phyloP scores from a whole-genome alignment of 768 basidiomycete species.

The Leccinum fibrillosum region DNA sequence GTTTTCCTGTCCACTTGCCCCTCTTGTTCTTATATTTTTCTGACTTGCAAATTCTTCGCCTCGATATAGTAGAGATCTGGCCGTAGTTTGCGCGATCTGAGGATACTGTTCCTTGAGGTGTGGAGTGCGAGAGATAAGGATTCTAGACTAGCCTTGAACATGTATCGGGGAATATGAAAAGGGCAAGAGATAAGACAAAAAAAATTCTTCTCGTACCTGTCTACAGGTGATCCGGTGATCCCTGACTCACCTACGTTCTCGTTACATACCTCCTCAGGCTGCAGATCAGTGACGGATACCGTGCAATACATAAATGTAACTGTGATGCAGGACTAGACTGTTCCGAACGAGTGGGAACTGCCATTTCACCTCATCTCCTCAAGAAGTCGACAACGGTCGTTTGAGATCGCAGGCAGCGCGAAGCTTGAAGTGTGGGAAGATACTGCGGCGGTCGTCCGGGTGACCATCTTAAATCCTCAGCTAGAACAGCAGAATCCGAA shows the following conservation, averaged over 20 bases:
- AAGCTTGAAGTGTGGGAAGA: not conserved
- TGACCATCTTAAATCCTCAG: not conserved
- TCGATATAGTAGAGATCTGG: not conserved
- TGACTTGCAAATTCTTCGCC: not conserved
- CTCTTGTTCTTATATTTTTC: not conserved
- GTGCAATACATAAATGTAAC: too few species aligned
- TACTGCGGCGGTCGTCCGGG: not conserved
- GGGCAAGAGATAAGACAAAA: too few species aligned
- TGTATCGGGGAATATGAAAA: not conserved
- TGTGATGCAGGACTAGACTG: not conserved
- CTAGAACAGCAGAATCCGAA: not conserved
- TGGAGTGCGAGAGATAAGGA: conserved; percentile 36
- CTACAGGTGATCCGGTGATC: not conserved
- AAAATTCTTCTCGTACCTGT: not conserved
- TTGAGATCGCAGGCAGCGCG: not conserved
- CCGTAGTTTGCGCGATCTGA: not conserved
- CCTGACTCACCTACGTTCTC: too few species aligned
- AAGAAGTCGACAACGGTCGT: not conserved
- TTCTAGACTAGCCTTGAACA: not conserved
- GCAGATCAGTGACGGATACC: too few species aligned
- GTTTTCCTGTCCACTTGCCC: not conserved
- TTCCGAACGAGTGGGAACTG: not conserved
- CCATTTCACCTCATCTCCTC: not conserved
- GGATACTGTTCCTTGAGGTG: not conserved
- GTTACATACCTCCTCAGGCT: too few species aligned